Evolutionary conservation across 257 asterid species (phyloP), one percentile per base, ranked within the genome.

Genomic region (Solanum dulcamara): DNA sequence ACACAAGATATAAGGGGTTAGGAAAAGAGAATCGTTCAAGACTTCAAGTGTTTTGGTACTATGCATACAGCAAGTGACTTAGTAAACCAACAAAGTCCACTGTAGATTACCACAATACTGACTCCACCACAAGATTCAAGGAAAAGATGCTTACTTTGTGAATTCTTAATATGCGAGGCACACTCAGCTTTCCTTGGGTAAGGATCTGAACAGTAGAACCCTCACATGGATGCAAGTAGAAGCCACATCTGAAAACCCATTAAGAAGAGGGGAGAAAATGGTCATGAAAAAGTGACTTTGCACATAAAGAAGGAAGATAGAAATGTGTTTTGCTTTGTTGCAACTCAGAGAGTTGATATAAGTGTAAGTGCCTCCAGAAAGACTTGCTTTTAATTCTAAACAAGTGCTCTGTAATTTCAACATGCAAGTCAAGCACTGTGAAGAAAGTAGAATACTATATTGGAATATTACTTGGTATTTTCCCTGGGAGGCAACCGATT

Each of bases 401-500:
- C 35, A 62, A 77, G 57, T 22, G 18, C 9, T 28, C 40, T 20
- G 85, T 71, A 38, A 83, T 33, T 59, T 72, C 66, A 68, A 85
- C 35, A 80, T 80, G 83, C 82, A 86, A 55, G 79, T 14, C 38
- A 50, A 83, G 59, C 62, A 24, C 70, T 38, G 82, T 80, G 82
- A 77, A 86, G 77, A 18, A 70, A 68, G 51, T 74, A 50, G 15
- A 40, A 75, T 26, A 24, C 9, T 80, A 55, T 68, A 72, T 32
- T 30, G 26, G 86, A 86, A 89, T 62, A 84, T 93, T 94, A 97
- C 99, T 97, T 97, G 93, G 96, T 94, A 88, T 94, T 94, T 90
- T 97, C 99, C 89, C 97, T 91, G 40, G 99, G 97, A 80, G 99
- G 98, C 85, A 97, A 92, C 83, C 99, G 99, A 91, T 97, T 95